Evolutionary conservation across 768 basidiomycete species (phyloP).

Genomic region (Fomitopsis pulvina): DNA sequence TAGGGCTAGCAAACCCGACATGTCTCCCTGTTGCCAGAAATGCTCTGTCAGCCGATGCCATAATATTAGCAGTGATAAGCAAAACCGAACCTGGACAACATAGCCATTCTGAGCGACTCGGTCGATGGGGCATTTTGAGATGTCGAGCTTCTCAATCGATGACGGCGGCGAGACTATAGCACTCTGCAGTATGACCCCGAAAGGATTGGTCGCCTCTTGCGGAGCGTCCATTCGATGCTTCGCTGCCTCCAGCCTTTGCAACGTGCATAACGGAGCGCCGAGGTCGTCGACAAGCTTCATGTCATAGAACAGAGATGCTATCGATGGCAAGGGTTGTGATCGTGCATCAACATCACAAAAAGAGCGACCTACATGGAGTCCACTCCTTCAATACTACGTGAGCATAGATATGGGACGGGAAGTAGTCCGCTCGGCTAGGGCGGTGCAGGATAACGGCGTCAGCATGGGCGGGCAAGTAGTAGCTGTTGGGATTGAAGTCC

Average conservation of each 20-base stretch:
- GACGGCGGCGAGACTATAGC: neutral
- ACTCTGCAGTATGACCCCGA: neutral
- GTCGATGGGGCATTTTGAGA: no score
- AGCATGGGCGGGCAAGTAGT: slow-evolving; percentile 26
- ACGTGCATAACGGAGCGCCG: slow-evolving; percentile 18
- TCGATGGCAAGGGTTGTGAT: neutral
- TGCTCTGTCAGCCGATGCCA: no score
- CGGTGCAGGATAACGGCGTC: slow-evolving; percentile 9
- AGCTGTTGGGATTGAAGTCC: slow-evolving; percentile 21
- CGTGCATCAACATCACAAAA: neutral
- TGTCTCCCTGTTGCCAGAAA: no score
- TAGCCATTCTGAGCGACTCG: no score
- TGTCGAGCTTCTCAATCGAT: no score
- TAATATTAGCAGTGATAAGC: no score
- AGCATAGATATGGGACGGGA: slow-evolving; percentile 18
- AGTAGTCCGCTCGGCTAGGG: slow-evolving; percentile 11
- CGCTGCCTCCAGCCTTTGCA: slow-evolving; percentile 11
- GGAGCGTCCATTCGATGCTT: neutral
- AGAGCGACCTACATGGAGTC: slow-evolving; percentile 20
- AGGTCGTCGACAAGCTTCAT: slow-evolving; percentile 20
- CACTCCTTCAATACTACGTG: slow-evolving; percentile 20
- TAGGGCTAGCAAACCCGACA: no score
- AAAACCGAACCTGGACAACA: no score
- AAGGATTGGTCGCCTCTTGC: neutral
- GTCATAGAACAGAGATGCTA: slow-evolving; percentile 21